Evolutionary conservation across 2,329 filamentous ascomycete species (phyloP).

Genomic region (Scedosporium boydii): DNA sequence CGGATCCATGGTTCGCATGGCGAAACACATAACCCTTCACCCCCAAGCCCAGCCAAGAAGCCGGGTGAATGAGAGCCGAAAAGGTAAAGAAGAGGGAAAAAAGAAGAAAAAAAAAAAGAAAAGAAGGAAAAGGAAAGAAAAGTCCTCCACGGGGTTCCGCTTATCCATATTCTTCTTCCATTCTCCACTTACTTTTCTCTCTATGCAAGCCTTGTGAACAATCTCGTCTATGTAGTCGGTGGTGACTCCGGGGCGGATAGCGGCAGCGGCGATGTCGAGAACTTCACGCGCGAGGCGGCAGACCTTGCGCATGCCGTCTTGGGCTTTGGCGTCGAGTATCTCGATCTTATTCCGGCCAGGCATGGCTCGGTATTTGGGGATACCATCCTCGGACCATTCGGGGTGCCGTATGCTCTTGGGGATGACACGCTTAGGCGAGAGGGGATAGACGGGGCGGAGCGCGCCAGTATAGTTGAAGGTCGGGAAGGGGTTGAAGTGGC

Average conservation of each 20-base stretch:
- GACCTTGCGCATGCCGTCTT: conserved; percentile 87
- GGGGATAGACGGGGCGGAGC: conserved; percentile 77
- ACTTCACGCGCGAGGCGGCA: conserved; percentile 84
- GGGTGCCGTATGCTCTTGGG: conserved; percentile 75
- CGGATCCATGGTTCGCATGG: neutral
- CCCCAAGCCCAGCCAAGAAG: too few relatives aligned
- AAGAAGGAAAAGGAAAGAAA: too few relatives aligned
- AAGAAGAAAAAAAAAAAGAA: too few relatives aligned
- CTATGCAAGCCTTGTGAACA: conserved; percentile 88
- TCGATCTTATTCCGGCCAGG: conserved; percentile 71
- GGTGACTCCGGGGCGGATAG: conserved; percentile 79
- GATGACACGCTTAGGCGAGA: conserved; percentile 62
- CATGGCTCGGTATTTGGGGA: conserved; percentile 50
- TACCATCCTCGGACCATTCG: conserved; percentile 81
- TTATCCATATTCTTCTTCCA: neutral
- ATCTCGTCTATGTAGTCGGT: conserved; percentile 93
- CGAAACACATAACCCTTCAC: too few relatives aligned
- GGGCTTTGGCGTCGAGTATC: conserved; percentile 68
- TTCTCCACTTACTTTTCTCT: conserved; percentile 63
- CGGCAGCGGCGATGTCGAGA: conserved; percentile 80
- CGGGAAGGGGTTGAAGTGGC: conserved; percentile 86
- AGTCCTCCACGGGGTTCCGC: neutral
- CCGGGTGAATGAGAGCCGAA: too few relatives aligned
- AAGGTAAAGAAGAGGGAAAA: too few relatives aligned
- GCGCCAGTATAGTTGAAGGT: conserved; percentile 73